Evolutionary conservation across 352 stramenopile species (phyloP).

Genomic region (Pythium insidiosum): DNA sequence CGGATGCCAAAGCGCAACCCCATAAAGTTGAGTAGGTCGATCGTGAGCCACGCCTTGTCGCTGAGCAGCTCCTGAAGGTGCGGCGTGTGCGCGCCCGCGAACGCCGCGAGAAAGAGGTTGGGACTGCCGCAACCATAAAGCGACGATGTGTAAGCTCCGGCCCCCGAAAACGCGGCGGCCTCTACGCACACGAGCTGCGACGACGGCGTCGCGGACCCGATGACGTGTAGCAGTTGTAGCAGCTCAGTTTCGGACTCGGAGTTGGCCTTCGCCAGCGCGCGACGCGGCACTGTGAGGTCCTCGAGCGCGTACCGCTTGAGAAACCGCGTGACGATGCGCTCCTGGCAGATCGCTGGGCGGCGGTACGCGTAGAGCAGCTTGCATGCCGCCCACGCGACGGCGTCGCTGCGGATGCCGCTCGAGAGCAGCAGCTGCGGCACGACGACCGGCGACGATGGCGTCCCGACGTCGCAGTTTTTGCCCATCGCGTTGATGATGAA

Average conservation of each 20-base stretch:
- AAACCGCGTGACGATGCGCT: constrained; percentile 30
- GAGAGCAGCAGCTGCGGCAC: constrained; percentile 21
- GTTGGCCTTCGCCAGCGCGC: not conserved
- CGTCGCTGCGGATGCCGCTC: constrained; percentile 29
- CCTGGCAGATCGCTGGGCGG: constrained; percentile 29
- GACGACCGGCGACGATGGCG: not conserved
- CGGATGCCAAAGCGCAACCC: constrained; percentile 1
- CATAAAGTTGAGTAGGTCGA: constrained; percentile 1
- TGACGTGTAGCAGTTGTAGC: not conserved
- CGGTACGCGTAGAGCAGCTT: constrained; percentile 27
- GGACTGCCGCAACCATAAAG: not conserved
- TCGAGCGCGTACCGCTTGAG: constrained; percentile 24
- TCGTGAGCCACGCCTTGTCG: not conserved
- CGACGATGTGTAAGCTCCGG: too few relatives aligned
- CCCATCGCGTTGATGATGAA: not conserved
- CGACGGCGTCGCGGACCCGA: not conserved
- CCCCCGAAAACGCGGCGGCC: not conserved
- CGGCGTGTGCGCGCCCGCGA: not conserved
- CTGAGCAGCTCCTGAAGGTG: not conserved
- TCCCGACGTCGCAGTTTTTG: not conserved
- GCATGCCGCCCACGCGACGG: constrained; percentile 41
- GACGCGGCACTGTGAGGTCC: constrained; percentile 8
- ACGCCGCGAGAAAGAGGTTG: not conserved
- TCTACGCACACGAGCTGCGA: not conserved
- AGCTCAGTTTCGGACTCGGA: not conserved